Base-by-base conservation (phyloP, 805 yeast genomes). In the Wickerhamiella galacta region DNA sequence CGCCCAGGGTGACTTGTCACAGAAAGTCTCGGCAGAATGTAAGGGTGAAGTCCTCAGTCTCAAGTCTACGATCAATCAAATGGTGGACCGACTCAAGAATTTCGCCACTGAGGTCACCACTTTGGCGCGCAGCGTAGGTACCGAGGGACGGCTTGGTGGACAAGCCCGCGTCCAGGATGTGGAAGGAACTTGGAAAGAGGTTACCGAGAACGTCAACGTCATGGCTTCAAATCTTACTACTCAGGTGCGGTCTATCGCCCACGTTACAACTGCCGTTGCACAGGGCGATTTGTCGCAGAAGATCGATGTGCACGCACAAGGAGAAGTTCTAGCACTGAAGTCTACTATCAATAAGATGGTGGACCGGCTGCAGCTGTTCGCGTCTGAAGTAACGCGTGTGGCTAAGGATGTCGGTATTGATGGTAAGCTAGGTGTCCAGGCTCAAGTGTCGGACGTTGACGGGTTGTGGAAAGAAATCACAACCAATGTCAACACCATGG, bases 381-480 rank as follows among this genome's bases (percentile, higher is more conserved):
- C 92, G 7, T 70, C 75, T 19, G 94, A 81, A 56, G 94, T 81
- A 35, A 73, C 93, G 1, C 67, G 83, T 47, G 93, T 81, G 27
- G 94, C 94, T 7, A 72, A 80, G 42, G 93, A 81, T 61, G 93
- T 81, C 43, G 94, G 94, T 61, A 79, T 80, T 32, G 87, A 81
- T 48, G 94, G 94, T 60, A 81, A 80, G 53, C 66, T 81, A 34
- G 94, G 94, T 46, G 90, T 80, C 30, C 92, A 80, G 51, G 93
- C 93, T 6, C 90, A 81, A 51, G 93, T 81, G 18, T 69, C 73
- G 33, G 93, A 81, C 58, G 92, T 81, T 16, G 92, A 80, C 54
- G 94, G 94, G 2, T 57, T 80, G 39, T 81, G 94, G 94, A 80
- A 77, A 49, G 92, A 79, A 46, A 81, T 81, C 48, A 81, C 92